Percentiles rank a stretch among this genome's conserved stretches.
Conservation (phyloP, 2,329 filamentous ascomycete species). For the Sporothrix luriei region DNA sequence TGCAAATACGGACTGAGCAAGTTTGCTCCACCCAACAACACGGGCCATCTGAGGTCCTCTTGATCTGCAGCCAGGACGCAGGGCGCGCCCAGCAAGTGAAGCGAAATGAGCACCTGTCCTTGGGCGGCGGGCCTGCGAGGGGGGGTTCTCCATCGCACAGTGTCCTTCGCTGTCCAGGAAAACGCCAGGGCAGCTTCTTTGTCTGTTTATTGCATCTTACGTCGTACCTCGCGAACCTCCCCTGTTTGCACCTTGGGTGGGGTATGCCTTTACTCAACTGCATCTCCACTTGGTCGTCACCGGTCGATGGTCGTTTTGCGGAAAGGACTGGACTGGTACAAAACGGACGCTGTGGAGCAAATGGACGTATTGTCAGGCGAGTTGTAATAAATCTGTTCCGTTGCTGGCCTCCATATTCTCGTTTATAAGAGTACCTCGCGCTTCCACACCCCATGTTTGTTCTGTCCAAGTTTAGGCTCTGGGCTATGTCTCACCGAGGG, state of each 20-base stretch:
- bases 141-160: background rate
- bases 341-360: slow-evolving; percentile 17
- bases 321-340: background rate
- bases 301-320: slow-evolving; percentile 3
- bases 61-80: background rate
- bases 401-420: no score
- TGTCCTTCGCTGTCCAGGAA: background rate
- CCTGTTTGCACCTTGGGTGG: background rate
- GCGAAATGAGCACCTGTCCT: slow-evolving; percentile 17
- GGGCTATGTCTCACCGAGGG: no score
- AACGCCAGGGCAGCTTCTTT: background rate
- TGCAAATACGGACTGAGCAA: slow-evolving; percentile 3
- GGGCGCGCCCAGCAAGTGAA: background rate
- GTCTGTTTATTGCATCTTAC: background rate
- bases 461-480: no score
- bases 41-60: background rate
- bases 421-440: no score
- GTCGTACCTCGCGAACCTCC: no score
- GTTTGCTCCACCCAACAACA: background rate
- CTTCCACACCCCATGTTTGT: no score
- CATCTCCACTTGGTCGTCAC: slow-evolving; percentile 12
- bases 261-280: background rate
- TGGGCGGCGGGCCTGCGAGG: background rate
- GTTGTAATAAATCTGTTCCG: no score
- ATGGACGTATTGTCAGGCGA: background rate